These are phyloP conservation scores for Cercospora beticola DNA, from an alignment of 2,329 filamentous ascomycete species.

Conservation along the genomic window DNA sequence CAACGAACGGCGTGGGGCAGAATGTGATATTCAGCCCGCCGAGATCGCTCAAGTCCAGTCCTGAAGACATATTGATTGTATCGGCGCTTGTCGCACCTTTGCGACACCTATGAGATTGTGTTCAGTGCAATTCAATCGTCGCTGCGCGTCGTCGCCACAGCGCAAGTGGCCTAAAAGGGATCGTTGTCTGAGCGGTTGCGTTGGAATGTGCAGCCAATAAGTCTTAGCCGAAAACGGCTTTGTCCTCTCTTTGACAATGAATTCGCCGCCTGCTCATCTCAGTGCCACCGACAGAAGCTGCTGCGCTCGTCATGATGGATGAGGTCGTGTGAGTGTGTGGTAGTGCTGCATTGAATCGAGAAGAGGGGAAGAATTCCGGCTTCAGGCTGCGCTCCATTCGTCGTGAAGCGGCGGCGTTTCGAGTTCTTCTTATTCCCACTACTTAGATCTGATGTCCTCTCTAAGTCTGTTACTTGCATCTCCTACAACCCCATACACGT, in stretches of 20 bases:
- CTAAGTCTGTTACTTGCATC: constrained; percentile 22
- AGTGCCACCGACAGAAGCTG: background rate
- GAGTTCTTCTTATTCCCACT: constrained; percentile 2
- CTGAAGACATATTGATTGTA: background rate
- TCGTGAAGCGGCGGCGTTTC: constrained; percentile 6
- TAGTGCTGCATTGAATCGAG: background rate
- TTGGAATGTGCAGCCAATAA: constrained; percentile 12
- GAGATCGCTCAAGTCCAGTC: constrained; percentile 3
- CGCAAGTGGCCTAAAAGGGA: constrained; percentile 35
- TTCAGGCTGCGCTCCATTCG: background rate
- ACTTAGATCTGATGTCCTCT: constrained; percentile 14
- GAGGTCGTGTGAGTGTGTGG: background rate
- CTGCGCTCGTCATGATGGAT: background rate
- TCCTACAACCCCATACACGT: constrained; percentile 2
- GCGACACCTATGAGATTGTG: background rate
- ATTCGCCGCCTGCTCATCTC: background rate
- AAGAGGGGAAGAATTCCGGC: background rate
- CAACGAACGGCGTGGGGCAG: constrained; percentile 69
- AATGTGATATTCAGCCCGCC: constrained; percentile 39
- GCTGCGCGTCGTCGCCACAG: background rate
- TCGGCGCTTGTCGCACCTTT: background rate
- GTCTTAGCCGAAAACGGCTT: constrained; percentile 6
- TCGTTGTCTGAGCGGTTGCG: constrained; percentile 8
- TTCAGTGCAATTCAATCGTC: background rate
- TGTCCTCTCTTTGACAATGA: constrained; percentile 7